These are phyloP conservation scores for Aureobasidium sp. DNA, from an alignment of 2,329 filamentous ascomycete genomes.

Conservation along the genomic window DNA sequence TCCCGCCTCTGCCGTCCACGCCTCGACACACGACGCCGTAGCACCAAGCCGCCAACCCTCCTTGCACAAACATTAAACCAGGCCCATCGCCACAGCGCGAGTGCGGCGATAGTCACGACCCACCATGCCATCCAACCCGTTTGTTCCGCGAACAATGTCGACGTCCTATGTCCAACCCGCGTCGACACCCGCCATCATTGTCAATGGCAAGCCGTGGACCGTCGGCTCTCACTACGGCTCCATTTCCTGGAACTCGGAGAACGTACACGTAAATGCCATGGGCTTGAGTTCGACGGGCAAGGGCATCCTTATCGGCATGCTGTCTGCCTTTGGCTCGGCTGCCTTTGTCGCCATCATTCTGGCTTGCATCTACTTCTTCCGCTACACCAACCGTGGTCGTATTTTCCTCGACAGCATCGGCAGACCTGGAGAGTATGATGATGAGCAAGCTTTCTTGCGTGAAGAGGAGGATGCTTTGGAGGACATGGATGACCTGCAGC, in stretches of 20 bases:
- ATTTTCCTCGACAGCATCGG: conserved; percentile 92
- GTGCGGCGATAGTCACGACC: conserved; percentile 12
- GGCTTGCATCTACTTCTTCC: conserved; percentile 83
- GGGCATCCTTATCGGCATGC: conserved; percentile 88
- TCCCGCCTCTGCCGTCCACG: not conserved
- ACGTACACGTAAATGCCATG: not conserved
- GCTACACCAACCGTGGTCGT: conserved; percentile 78
- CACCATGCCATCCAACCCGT: not conserved
- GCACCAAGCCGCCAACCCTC: not conserved
- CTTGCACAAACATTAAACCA: not conserved
- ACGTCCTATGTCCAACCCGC: conserved; percentile 15
- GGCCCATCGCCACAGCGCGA: conserved; percentile 19
- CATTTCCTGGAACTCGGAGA: not conserved
- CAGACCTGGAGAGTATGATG: conserved; percentile 91
- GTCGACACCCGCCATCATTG: conserved; percentile 8
- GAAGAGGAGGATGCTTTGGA: conserved; percentile 95
- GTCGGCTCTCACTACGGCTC: conserved; percentile 1
- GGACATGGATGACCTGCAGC: conserved; percentile 87
- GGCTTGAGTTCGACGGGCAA: conserved; percentile 50
- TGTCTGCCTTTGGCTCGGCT: conserved; percentile 90
- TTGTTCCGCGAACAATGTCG: conserved; percentile 16
- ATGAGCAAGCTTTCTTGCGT: conserved; percentile 87
- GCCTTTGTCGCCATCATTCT: conserved; percentile 74
- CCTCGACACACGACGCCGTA: not conserved
- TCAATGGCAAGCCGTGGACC: conserved; percentile 14